phyloP scores from a whole-genome alignment of 306 rosid genomes.

The Quercus agrifolia region DNA sequence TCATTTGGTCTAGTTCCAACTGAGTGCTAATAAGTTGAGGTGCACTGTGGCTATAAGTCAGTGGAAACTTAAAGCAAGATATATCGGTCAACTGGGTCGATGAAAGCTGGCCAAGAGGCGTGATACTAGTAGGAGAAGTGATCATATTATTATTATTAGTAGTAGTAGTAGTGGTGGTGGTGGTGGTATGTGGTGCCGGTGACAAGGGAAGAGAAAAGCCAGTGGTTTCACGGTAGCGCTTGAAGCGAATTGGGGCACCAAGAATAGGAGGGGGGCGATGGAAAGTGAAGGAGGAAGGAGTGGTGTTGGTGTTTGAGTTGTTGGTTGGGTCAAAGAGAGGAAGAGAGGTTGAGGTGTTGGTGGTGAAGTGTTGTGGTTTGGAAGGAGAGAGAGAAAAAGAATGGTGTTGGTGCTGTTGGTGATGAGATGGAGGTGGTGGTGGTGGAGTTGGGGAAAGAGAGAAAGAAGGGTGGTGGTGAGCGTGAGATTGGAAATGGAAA shows the following conservation, averaged over 20 bases:
- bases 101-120: neutral
- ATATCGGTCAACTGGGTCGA: slow-evolving; percentile 18
- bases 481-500: slow-evolving; percentile 36
- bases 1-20: slow-evolving; percentile 29
- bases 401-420: slow-evolving; percentile 13
- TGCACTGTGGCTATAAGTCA: slow-evolving; percentile 22
- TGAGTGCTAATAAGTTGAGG: slow-evolving; percentile 36
- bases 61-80: slow-evolving; percentile 47
- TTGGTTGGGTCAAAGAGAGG: slow-evolving; percentile 29
- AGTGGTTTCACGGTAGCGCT: slow-evolving; percentile 25
- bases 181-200: slow-evolving; percentile 1
- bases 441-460: slow-evolving; percentile 26
- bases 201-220: slow-evolving; percentile 25
- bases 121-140: too few species aligned
- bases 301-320: slow-evolving; percentile 17
- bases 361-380: slow-evolving; percentile 29
- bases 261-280: slow-evolving; percentile 59
- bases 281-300: slow-evolving; percentile 48
- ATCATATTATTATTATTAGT: too few species aligned
- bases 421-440: slow-evolving; percentile 37
- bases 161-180: neutral
- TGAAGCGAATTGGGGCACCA: slow-evolving; percentile 40
- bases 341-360: slow-evolving; percentile 14
- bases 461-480: slow-evolving; percentile 2
- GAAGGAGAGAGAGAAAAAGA: slow-evolving; percentile 46